phyloP scores from a whole-genome alignment of 495 filamentous ascomycete genomes.

The Penicillium goetzii region DNA sequence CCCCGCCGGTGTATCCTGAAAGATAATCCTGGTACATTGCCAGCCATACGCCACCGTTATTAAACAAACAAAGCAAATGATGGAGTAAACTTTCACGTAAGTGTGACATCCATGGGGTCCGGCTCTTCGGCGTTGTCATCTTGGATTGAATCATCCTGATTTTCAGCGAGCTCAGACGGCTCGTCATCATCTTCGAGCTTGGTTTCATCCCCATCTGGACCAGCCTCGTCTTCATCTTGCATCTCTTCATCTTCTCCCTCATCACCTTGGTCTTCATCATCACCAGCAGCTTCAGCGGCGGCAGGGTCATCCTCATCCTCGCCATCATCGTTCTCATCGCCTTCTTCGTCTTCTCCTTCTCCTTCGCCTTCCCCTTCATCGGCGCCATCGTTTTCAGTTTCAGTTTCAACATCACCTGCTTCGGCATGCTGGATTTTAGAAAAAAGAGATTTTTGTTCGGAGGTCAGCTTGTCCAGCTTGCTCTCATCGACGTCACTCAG shows the following conservation, averaged over 20 bases:
- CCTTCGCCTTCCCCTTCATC: conserved; percentile 51
- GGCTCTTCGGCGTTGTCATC: conserved; percentile 19
- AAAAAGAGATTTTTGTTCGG: conserved; percentile 36
- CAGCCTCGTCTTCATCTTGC: conserved; percentile 30
- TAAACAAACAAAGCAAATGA: background rate
- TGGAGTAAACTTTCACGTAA: conserved; percentile 6
- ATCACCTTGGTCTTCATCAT: conserved; percentile 25
- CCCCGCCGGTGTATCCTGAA: background rate
- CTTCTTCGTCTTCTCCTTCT: conserved; percentile 48
- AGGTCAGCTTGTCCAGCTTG: conserved; percentile 45
- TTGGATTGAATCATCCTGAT: conserved; percentile 13
- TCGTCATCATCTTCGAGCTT: conserved; percentile 20
- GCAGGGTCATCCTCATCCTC: conserved; percentile 21
- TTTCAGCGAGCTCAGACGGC: conserved; percentile 21
- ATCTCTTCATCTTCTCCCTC: conserved; percentile 31
- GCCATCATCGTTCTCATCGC: conserved; percentile 20
- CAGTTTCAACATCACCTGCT: conserved; percentile 25
- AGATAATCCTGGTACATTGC: background rate
- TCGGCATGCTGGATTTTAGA: conserved; percentile 38
- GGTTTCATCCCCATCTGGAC: conserved; percentile 18
- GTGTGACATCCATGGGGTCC: conserved; percentile 27
- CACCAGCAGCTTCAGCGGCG: conserved; percentile 21
- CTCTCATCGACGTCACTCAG: conserved; percentile 68
- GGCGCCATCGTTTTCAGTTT: conserved; percentile 36
- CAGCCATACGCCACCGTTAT: background rate